A percentile compares a stretch with the other conserved stretches of the same genome.
phyloP scores from a whole-genome alignment of 257 asterid genomes.

The Solanum gracilifrons region DNA sequence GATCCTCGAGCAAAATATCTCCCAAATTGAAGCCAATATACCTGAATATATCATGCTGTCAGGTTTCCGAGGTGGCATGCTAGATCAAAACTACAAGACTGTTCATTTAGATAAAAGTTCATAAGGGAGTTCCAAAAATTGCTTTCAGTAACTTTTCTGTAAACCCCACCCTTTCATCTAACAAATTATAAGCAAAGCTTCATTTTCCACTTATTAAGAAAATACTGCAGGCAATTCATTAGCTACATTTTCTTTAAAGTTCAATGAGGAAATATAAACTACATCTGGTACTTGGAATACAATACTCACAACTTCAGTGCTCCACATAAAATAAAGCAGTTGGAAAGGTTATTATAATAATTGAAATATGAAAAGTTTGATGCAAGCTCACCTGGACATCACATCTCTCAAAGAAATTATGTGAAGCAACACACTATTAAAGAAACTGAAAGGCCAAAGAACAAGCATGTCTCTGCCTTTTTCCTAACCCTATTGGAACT shows the following conservation, averaged over 20 bases:
- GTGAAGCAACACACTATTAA: not conserved
- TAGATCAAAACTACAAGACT: not conserved
- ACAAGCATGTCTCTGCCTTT: not conserved
- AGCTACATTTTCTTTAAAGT: not conserved
- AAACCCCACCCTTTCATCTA: not conserved
- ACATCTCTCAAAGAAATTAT: not conserved
- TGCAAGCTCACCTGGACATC: not conserved
- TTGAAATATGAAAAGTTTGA: not conserved
- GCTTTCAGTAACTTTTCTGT: not conserved
- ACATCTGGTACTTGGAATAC: not conserved
- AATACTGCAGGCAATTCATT: not conserved
- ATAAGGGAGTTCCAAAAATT: not conserved
- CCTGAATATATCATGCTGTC: slow-evolving; percentile 40
- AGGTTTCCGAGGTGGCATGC: not conserved
- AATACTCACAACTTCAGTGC: not conserved
- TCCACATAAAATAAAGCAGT: not conserved
- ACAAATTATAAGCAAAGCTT: not conserved
- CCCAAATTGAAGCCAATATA: slow-evolving; percentile 96
- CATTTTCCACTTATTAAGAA: not conserved
- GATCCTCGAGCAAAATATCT: slow-evolving; percentile 98
- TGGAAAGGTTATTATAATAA: not conserved
- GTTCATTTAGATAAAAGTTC: not conserved
- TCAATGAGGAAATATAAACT: not conserved
- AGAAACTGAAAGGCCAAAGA: not conserved
- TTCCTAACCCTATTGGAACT: not conserved